Conservation (phyloP, 352 stramenopile genomes). For the Phytophthora litchii region DNA sequence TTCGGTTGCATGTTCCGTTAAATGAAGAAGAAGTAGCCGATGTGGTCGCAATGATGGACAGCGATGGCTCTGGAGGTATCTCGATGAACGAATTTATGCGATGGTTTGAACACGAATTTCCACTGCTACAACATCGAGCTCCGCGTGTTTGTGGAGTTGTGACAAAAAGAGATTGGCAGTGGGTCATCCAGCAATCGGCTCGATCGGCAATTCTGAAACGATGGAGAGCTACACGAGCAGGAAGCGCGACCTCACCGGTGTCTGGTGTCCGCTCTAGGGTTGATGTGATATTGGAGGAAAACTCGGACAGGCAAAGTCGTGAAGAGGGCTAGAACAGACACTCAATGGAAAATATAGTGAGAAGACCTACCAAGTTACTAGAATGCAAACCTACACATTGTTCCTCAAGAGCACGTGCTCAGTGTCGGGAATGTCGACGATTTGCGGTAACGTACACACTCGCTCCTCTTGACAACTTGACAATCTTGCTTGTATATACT, state of each 20-base stretch:
- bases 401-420: no score
- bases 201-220: constrained; percentile 51
- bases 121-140: constrained; percentile 51
- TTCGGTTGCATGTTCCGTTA: constrained; percentile 63
- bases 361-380: no score
- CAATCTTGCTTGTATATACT: no score
- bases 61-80: constrained; percentile 64
- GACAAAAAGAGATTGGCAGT: constrained; percentile 58
- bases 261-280: not conserved
- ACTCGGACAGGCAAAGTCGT: not conserved
- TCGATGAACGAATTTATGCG: constrained; percentile 69
- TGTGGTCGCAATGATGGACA: constrained; percentile 86
- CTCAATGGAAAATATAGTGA: no score
- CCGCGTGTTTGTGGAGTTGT: constrained; percentile 62
- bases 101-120: constrained; percentile 73
- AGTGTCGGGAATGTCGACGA: no score
- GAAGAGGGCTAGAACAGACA: no score
- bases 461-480: no score
- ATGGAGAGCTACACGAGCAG: constrained; percentile 48
- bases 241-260: constrained; percentile 11
- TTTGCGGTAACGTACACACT: no score
- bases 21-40: constrained; percentile 56
- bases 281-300: not conserved
- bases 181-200: constrained; percentile 66
- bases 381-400: no score